Percentiles rank a stretch among this genome's conserved stretches.
Evolutionary conservation across 2,329 filamentous ascomycete genomes (phyloP).

Genomic region (Macrophomina phaseolina): DNA sequence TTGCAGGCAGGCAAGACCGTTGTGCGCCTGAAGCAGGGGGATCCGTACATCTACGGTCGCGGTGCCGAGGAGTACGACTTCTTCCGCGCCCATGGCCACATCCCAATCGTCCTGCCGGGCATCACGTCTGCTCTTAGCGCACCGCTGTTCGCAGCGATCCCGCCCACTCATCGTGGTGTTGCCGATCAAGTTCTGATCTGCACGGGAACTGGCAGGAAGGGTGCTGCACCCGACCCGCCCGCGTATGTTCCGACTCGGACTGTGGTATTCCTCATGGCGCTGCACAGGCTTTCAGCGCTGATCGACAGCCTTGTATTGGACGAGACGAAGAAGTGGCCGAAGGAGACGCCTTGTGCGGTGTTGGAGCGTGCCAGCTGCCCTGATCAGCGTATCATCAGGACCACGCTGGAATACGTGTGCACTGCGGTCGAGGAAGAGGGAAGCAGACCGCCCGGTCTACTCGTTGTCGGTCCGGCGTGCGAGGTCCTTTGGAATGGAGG

Average conservation of each 20-base stretch:
- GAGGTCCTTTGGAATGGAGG: constrained; percentile 71
- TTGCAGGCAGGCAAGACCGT: constrained; percentile 76
- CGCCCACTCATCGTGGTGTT: constrained; percentile 85
- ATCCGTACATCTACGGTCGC: constrained; percentile 94
- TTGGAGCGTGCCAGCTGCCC: constrained; percentile 92
- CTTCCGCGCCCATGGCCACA: constrained; percentile 75
- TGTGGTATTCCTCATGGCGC: constrained; percentile 91
- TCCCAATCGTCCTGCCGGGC: constrained; percentile 79
- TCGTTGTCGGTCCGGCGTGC: constrained; percentile 86
- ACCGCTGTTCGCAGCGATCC: constrained; percentile 86
- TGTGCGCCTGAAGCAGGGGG: constrained; percentile 90
- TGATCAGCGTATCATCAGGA: constrained; percentile 90
- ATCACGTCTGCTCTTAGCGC: constrained; percentile 88
- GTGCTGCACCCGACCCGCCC: constrained; percentile 79
- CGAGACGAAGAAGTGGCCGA: constrained; percentile 65
- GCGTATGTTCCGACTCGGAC: constrained; percentile 78
- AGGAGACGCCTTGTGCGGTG: constrained; percentile 84
- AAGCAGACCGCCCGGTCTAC: constrained; percentile 82
- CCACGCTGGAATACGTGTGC: constrained; percentile 78
- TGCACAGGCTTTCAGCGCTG: constrained; percentile 81
- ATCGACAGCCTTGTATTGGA: constrained; percentile 66
- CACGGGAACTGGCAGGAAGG: constrained; percentile 93
- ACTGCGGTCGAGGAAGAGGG: constrained; percentile 88
- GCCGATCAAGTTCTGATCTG: constrained; percentile 95
- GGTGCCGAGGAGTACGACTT: constrained; percentile 91